phyloP scores from a whole-genome alignment of 768 basidiomycete species.

The Leccinum variicolor region DNA sequence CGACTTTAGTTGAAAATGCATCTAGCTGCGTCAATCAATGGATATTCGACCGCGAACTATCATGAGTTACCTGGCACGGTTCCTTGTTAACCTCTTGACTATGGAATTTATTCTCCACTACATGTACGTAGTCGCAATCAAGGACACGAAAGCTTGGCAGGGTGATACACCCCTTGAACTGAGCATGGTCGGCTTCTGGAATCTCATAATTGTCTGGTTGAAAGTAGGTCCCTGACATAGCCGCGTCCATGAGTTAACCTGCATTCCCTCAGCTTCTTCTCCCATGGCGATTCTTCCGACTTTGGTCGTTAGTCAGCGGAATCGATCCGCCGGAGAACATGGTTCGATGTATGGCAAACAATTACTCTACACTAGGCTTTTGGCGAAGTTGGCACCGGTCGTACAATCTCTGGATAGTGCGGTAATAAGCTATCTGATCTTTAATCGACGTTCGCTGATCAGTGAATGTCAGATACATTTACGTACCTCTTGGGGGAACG shows the following conservation, averaged over 20 bases:
- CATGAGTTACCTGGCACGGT: conserved; percentile 64
- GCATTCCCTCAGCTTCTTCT: conserved; percentile 64
- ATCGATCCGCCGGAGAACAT: conserved; percentile 97
- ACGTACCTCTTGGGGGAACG: conserved; percentile 85
- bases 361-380: conserved; percentile 89
- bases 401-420: conserved; percentile 92
- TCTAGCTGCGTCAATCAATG: conserved; percentile 60
- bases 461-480: conserved; percentile 74
- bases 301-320: conserved; percentile 87
- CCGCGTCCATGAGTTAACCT: background rate
- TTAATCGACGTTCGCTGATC: background rate
- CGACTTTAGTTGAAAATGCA: background rate
- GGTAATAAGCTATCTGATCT: conserved; percentile 43
- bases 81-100: conserved; percentile 64
- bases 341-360: conserved; percentile 98
- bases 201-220: conserved; percentile 92
- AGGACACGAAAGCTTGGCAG: conserved; percentile 79
- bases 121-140: conserved; percentile 97
- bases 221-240: conserved; percentile 54
- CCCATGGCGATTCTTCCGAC: conserved; percentile 95
- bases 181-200: conserved; percentile 96
- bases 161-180: conserved; percentile 78
- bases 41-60: conserved; percentile 38
- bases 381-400: conserved; percentile 97
- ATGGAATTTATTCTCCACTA: conserved; percentile 93